Evolutionary conservation across 2,329 filamentous ascomycete genomes (phyloP).

Genomic region (Pseudogymnoascus sp.): DNA sequence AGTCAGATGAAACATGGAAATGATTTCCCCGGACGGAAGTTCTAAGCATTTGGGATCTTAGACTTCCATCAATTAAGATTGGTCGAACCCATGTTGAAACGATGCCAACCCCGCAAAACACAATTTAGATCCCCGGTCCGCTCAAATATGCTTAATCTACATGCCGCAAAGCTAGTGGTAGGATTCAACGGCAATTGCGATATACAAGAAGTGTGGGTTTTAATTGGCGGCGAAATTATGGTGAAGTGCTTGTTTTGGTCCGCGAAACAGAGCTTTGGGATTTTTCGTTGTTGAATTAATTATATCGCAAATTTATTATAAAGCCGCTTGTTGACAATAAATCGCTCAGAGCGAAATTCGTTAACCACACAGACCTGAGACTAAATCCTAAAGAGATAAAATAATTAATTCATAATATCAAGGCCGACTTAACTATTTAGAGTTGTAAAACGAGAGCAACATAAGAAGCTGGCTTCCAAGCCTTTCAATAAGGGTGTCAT

Average conservation of each 20-base stretch:
- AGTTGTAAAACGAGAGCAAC: background rate
- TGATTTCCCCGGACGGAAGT: background rate
- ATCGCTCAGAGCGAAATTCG: background rate
- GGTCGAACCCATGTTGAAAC: slow-evolving; percentile 1
- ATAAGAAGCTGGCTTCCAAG: background rate
- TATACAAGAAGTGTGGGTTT: background rate
- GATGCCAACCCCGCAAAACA: background rate
- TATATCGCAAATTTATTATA: background rate
- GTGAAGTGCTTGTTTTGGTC: background rate
- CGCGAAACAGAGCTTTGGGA: background rate
- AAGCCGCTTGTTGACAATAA: background rate
- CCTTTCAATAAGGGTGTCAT: background rate
- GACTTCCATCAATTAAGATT: background rate
- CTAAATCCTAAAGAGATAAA: background rate
- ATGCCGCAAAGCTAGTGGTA: background rate
- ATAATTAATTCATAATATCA: background rate
- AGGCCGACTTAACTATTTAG: background rate
- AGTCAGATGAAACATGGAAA: background rate
- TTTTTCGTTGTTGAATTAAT: background rate
- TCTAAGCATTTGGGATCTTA: background rate
- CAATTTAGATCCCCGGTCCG: background rate
- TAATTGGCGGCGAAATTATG: background rate
- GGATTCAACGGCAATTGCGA: background rate
- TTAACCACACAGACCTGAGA: background rate
- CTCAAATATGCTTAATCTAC: slow-evolving; percentile 2